Percentiles rank a stretch among this genome's conserved stretches.
phyloP scores from a whole-genome alignment of 441 rosid species.

The Pelargonium myrrhifolium region DNA sequence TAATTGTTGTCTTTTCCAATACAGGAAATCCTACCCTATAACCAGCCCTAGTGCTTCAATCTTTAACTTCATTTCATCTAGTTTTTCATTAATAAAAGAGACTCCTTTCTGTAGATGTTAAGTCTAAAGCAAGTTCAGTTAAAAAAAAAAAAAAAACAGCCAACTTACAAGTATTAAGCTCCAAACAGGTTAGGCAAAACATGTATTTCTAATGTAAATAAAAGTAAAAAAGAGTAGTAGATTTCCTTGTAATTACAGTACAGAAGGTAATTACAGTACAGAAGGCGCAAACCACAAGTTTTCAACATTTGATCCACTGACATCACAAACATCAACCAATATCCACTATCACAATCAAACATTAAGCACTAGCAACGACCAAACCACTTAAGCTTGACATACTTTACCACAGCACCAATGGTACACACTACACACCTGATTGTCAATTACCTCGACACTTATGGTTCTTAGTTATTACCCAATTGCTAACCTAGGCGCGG shows the following conservation, averaged over 20 bases:
- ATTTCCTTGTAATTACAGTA: neutral
- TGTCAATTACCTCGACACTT: neutral
- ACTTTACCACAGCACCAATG: neutral
- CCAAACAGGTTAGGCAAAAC: too few species aligned
- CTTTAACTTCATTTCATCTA: neutral
- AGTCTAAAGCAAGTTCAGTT: too few species aligned
- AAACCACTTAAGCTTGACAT: neutral
- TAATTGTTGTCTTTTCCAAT: neutral
- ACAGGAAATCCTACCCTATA: too few species aligned
- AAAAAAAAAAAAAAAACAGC: too few species aligned
- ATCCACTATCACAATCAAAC: too few species aligned
- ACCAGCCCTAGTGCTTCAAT: too few species aligned
- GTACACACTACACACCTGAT: neutral
- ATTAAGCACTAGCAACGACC: neutral
- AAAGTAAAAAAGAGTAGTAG: neutral
- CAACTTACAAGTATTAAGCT: too few species aligned
- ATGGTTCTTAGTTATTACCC: neutral
- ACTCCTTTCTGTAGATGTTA: too few species aligned
- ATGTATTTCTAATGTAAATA: too few species aligned
- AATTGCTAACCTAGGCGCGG: constrained; percentile 1
- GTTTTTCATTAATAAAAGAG: too few species aligned
- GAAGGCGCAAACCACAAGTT: neutral
- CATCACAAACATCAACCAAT: neutral
- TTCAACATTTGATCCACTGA: neutral
- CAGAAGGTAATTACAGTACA: too few species aligned